Evolutionary conservation across 352 stramenopile species (phyloP).

Genomic region (Aphanomyces cochlioides): DNA sequence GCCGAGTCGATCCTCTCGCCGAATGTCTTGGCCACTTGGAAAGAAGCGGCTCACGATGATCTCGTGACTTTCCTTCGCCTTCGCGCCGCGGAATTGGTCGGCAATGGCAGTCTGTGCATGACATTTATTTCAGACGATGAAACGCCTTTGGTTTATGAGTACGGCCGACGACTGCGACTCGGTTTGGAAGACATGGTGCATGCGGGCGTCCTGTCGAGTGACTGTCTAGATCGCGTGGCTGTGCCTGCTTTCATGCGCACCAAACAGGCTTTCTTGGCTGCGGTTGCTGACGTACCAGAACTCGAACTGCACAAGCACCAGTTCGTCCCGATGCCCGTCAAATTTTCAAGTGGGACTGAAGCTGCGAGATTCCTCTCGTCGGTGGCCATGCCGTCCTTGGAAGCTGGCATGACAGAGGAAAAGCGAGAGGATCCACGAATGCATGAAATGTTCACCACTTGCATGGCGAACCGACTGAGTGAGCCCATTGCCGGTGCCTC

Average conservation of each 20-base stretch:
- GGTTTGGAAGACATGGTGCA: background rate
- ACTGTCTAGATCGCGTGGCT: background rate
- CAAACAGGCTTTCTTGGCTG: background rate
- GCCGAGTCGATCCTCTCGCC: background rate
- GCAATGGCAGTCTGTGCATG: background rate
- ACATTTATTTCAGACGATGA: background rate
- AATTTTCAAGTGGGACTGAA: too few relatives aligned
- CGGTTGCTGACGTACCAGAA: too few relatives aligned
- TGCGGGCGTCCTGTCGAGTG: background rate
- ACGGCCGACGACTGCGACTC: background rate
- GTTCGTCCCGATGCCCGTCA: too few relatives aligned
- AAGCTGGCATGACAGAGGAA: too few relatives aligned
- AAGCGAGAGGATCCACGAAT: too few relatives aligned
- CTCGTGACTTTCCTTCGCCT: background rate
- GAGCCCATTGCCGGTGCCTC: too few relatives aligned
- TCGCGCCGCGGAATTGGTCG: constrained; percentile 5
- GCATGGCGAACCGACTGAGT: too few relatives aligned
- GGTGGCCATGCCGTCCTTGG: too few relatives aligned
- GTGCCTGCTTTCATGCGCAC: background rate
- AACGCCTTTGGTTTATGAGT: background rate
- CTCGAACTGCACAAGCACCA: too few relatives aligned
- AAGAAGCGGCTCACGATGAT: constrained; percentile 4
- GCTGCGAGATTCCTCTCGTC: too few relatives aligned
- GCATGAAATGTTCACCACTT: too few relatives aligned
- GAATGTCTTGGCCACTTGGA: constrained; percentile 2